Evolutionary conservation across 192 early-diverging fungal genomes (phyloP).

Genomic region (Phlyctochytrium planicorne): DNA sequence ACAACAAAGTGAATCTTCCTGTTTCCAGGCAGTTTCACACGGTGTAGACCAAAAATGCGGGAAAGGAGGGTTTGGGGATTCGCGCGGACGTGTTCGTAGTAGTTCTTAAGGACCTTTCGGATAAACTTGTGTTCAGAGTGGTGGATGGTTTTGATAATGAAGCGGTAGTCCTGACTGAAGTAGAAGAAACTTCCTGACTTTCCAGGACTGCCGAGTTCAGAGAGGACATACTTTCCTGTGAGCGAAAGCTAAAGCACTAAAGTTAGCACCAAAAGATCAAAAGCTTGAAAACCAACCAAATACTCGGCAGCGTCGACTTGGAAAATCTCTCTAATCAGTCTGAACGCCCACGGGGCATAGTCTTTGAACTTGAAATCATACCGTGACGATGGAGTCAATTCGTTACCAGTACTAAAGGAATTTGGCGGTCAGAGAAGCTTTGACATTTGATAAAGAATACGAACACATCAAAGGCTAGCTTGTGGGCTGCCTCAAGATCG

Average conservation of each 20-base stretch:
- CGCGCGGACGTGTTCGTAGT: conserved; percentile 85
- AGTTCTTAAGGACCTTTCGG: conserved; percentile 79
- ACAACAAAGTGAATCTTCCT: conserved; percentile 98
- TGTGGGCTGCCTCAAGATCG: conserved; percentile 89
- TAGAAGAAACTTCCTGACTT: conserved; percentile 98
- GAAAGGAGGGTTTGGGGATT: conserved; percentile 92
- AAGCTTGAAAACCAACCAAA: conserved; percentile 58
- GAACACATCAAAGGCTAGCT: conserved; percentile 94
- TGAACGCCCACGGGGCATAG: conserved; percentile 97
- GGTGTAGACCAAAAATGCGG: conserved; percentile 93
- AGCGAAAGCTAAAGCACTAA: conserved; percentile 65
- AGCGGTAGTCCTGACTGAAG: conserved; percentile 96
- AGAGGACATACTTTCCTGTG: conserved; percentile 95
- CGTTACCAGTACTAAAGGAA: conserved; percentile 74
- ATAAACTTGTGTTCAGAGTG: conserved; percentile 94
- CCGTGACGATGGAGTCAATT: conserved; percentile 88
- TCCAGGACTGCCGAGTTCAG: conserved; percentile 90
- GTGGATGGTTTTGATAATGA: conserved; percentile 99
- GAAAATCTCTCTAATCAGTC: conserved; percentile 82
- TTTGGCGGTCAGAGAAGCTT: not conserved
- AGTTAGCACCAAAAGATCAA: not conserved
- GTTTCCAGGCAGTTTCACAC: conserved; percentile 91
- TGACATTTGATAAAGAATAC: conserved; percentile 3
- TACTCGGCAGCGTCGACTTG: conserved; percentile 91
- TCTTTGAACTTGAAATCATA: conserved; percentile 99